Base-by-base conservation (phyloP, 805 yeast genomes). In the Hanseniaspora guilliermondii region DNA sequence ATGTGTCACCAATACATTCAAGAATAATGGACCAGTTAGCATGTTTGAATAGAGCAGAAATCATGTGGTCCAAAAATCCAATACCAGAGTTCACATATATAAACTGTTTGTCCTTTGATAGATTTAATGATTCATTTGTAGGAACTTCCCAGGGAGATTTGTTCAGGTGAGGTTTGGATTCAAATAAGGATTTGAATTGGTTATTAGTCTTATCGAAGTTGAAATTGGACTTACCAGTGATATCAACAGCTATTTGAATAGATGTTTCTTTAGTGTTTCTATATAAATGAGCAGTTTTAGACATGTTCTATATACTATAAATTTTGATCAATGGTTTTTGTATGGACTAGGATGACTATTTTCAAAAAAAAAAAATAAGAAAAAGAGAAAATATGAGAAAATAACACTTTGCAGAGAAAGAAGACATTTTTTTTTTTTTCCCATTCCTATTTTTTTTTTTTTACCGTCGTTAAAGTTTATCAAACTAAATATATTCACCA, bases 51-150 rank as follows among this genome's bases (percentile, higher is more conserved):
- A 93, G 73, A 0, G 98, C 98, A 63, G 91, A 96, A 47, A 93
- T 73, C 98, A 93, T 93, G 69, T 93, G 98, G 71, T 93, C 97
- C 56, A 91, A 71, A 65, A 93, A 93, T 0, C 97, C 98, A 54
- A 93, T 78, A 53, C 98, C 98, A 0, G 97, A 85, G 62, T 86
- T 85, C 50, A 93, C 80, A 33, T 80, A 73, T 57, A 93, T 88
- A 9, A 76, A 72, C 68, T 91, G 97, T 6, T 95, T 79, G 22
- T 75, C 65, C 64, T 87, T 95, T 22, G 82, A 65, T 22, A 95
- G 95, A 63, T 79, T 83, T 36, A 71, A 72, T 12, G 61, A 67
- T 14, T 63, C 65, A 24, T 60, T 24, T 57, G 44, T 36, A 19
- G 55, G 55, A 19, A 52, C 17, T 36, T 52, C 55, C 55, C 55